Base-by-base conservation (phyloP, 2,329 filamentous ascomycete genomes). In the Ascochyta viciae-villosae region DNA sequence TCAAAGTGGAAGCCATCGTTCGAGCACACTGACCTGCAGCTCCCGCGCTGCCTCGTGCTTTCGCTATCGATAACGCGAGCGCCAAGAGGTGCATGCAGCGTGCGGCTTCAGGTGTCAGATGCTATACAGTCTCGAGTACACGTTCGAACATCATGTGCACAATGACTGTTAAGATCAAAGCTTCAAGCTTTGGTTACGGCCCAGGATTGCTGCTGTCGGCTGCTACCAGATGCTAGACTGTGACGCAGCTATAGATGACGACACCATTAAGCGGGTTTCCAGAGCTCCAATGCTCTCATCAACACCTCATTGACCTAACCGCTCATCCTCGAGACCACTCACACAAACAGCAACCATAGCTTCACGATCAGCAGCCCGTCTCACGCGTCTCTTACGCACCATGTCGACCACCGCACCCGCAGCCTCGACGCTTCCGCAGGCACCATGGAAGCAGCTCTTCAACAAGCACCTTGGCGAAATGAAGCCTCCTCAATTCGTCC, bases 391-490 rank as follows among this genome's bases (percentile, higher is more conserved):
- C 50, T 65, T 76, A 49, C 73, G 64, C 72, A 78, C 73, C 54
- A 81, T 82, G 79, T 76, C 80, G 40, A 74, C 78, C 27, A 81
- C 79, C 40, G 74, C 80, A 33, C 70, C 67, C 7, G 64, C 71
- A 26, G 71, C 70, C 16, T 66, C 67, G 42, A 68, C 56, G 52
- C 75, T 75, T 22, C 73, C 73, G 8, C 71, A 76, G 23, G 82
- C 83, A 26, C 83, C 83, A 61, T 85, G 83, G 83, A 81, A 80
- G 58, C 62, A 75, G 22, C 62, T 76, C 42, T 85, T 85, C 72
- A 74, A 78, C 54, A 68, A 77, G 44, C 81, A 85, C 65, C 63
- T 85, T 39, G 72, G 73, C 43, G 77, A 80, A 62, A 80, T 83
- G 76, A 72, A 76, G 49, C 75, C 75, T 7, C 80, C 81, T 6